phyloP scores from a whole-genome alignment of 2,329 filamentous ascomycete species.

The Fusarium tricinctum region DNA sequence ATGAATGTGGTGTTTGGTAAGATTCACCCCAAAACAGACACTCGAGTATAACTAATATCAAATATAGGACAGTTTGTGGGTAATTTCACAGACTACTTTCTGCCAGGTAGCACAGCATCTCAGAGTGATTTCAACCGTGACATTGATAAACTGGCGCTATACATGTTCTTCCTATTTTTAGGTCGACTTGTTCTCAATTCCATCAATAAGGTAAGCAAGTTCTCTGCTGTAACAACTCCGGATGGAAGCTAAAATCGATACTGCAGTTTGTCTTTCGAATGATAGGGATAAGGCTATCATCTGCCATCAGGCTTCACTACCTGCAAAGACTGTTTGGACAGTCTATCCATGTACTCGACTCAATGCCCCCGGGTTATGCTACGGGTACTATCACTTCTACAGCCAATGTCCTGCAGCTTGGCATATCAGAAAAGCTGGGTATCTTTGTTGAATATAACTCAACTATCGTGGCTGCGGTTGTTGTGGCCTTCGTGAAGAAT shows the following conservation, averaged over 20 bases:
- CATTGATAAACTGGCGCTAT: conserved; percentile 68
- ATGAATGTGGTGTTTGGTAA: conserved; percentile 72
- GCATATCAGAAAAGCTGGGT: conserved; percentile 74
- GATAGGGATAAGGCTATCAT: conserved; percentile 73
- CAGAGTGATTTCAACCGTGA: conserved; percentile 57
- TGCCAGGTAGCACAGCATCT: conserved; percentile 50
- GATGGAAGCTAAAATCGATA: not conserved
- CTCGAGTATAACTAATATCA: not conserved
- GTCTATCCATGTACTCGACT: conserved; percentile 77
- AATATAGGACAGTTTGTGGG: conserved; percentile 61
- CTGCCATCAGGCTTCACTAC: conserved; percentile 74
- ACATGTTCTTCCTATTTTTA: conserved; percentile 79
- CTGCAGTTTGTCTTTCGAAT: conserved; percentile 68
- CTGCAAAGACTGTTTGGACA: conserved; percentile 74
- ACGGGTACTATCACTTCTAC: conserved; percentile 74
- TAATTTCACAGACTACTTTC: conserved; percentile 62
- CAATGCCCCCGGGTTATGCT: conserved; percentile 72
- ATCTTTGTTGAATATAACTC: conserved; percentile 69
- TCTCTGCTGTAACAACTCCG: not conserved
- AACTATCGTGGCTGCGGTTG: conserved; percentile 65
- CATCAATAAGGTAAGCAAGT: conserved; percentile 63
- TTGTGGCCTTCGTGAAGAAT: conserved; percentile 69
- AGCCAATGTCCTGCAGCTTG: conserved; percentile 74
- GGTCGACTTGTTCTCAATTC: conserved; percentile 75
- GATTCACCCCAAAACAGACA: not conserved